A percentile compares a stretch with the other conserved stretches of the same genome.
These are phyloP conservation scores for Colletotrichum filicis DNA, from an alignment of 2,329 filamentous ascomycete genomes.

Conservation along the genomic window DNA sequence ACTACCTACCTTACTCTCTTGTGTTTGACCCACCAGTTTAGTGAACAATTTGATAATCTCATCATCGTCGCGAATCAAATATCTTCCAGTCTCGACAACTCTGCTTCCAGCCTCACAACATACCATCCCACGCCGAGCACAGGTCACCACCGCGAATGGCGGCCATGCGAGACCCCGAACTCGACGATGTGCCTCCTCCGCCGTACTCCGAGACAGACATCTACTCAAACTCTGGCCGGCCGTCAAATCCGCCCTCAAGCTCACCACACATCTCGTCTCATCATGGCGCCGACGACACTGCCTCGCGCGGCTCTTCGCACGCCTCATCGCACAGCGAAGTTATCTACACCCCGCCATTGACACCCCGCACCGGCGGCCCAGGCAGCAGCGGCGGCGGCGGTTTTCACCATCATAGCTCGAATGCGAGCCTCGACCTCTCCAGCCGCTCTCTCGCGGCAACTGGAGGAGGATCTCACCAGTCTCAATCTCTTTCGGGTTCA, in stretches of 20 bases:
- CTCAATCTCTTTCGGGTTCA: not conserved
- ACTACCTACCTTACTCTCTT: not conserved
- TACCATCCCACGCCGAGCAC: not conserved
- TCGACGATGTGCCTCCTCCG: conserved; percentile 60
- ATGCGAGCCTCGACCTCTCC: not conserved
- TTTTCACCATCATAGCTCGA: conserved; percentile 12
- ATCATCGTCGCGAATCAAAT: not conserved
- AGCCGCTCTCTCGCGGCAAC: conserved; percentile 32
- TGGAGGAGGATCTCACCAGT: not conserved
- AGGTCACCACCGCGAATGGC: conserved; percentile 10
- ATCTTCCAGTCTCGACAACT: not conserved
- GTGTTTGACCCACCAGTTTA: not conserved
- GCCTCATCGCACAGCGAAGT: conserved; percentile 53
- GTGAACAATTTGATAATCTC: not conserved
- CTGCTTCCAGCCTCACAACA: not conserved
- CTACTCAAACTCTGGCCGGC: conserved; percentile 55
- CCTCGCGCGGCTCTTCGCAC: conserved; percentile 49
- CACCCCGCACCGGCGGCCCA: conserved; percentile 49
- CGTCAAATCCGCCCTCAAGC: not conserved
- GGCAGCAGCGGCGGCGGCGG: conserved; percentile 22
- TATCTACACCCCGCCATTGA: conserved; percentile 64
- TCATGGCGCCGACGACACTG: conserved; percentile 47
- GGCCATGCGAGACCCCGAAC: conserved; percentile 23
- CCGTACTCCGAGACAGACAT: conserved; percentile 69
- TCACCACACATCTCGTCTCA: conserved; percentile 38